Conservation (phyloP, 2,329 filamentous ascomycete species). For the Kalmusia sp. region DNA sequence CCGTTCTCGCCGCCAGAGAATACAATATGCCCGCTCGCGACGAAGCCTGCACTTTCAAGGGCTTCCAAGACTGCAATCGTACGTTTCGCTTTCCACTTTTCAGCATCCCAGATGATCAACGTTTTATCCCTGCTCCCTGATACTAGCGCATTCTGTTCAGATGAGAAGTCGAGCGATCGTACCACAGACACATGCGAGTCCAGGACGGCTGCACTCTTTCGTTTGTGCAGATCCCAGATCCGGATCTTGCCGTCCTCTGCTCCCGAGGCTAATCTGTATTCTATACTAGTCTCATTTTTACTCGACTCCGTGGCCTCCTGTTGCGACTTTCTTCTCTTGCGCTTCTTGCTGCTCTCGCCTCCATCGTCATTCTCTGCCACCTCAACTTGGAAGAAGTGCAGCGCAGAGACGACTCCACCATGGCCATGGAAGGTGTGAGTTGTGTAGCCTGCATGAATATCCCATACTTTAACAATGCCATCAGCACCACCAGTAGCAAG, state of each 20-base stretch:
- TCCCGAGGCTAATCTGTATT: slow-evolving; percentile 85
- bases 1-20: slow-evolving; percentile 88
- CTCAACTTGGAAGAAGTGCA: slow-evolving; percentile 87
- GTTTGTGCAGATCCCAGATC: slow-evolving; percentile 90
- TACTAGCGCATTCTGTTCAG: slow-evolving; percentile 75
- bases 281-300: slow-evolving; percentile 57
- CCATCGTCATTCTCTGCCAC: slow-evolving; percentile 55
- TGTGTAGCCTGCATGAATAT: slow-evolving; percentile 85
- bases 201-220: slow-evolving; percentile 75
- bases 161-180: slow-evolving; percentile 82
- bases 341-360: slow-evolving; percentile 44
- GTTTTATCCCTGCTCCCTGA: slow-evolving; percentile 94
- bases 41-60: slow-evolving; percentile 83
- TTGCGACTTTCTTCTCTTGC: slow-evolving; percentile 51
- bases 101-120: slow-evolving; percentile 87
- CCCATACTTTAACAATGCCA: slow-evolving; percentile 95
- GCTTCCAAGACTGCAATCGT: slow-evolving; percentile 86
- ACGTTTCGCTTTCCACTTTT: slow-evolving; percentile 81
- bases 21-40: slow-evolving; percentile 73
- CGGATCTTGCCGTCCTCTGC: slow-evolving; percentile 93
- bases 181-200: slow-evolving; percentile 96
- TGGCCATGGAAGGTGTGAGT: slow-evolving; percentile 97
- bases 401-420: slow-evolving; percentile 86
- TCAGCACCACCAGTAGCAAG: slow-evolving; percentile 93
- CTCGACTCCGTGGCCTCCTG: slow-evolving; percentile 49